Evolutionary conservation across 352 stramenopile genomes (phyloP), one percentile per base, ranked within the genome.

Genomic region (Plasmopara muralis): DNA sequence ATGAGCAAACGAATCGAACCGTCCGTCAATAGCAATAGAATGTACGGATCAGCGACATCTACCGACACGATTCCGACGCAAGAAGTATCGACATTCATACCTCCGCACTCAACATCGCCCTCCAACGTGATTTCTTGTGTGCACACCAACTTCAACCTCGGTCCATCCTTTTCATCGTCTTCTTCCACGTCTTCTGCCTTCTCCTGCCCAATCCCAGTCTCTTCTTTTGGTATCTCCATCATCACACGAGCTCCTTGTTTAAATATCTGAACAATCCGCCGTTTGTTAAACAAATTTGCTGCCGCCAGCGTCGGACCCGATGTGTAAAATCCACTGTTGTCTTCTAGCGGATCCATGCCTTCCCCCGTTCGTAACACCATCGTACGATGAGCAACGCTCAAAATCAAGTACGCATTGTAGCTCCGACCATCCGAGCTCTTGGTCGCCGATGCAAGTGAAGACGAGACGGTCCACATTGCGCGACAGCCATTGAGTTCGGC

Each of bases 251-350:
- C 77, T 13, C 83, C 83, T 62, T 91, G 83, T 42, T 88, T 87
- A 53, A 90, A 93, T 40, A 94, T 81, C 50, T 94, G 83, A 10
- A 94, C 74, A 51, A 94, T 94, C 0, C 83, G 79, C 43, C 89
- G 74, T 41, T 84, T 79, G 47, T 79, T 68, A 45, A 94, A 89
- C 55, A 94, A 34, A 38, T 94, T 94, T 4, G 81, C 73, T 0
- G 81, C 81, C 6, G 78, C 77, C 15, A 94, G 62, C 1, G 83
- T 94, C 15, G 83, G 75, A 0, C 83, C 83, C 9, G 78, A 87
- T 2, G 81, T 88, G 44, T 90, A 94, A 47, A 94, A 92, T 0
- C 83, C 83, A 39, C 77, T 88, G 43, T 89, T 75, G 57, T 88
- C 79, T 56, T 94, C 78, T 35, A 94, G 57, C 0, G 81, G 81